Percentiles rank a stretch among this genome's conserved stretches.
Evolutionary conservation across 306 rosid species (phyloP).

Genomic region (Fagus sylvatica): DNA sequence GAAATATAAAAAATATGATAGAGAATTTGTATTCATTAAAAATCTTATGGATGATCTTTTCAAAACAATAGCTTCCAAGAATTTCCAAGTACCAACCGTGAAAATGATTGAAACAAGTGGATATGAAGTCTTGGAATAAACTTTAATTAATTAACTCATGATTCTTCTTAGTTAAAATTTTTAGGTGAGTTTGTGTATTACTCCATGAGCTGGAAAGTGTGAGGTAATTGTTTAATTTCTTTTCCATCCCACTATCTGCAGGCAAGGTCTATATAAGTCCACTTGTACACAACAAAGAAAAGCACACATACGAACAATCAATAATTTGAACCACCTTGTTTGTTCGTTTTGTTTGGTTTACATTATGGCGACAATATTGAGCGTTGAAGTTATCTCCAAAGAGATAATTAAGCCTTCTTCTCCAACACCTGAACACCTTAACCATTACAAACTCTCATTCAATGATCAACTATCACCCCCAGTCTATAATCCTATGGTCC

Average conservation of each 20-base stretch:
- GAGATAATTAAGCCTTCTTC: slow-evolving; percentile 42
- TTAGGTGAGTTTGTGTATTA: too few relatives aligned
- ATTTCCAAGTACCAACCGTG: too few relatives aligned
- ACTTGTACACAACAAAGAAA: neutral
- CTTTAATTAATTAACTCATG: too few relatives aligned
- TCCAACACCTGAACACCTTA: slow-evolving; percentile 37
- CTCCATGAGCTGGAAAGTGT: neutral
- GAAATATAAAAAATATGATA: too few relatives aligned
- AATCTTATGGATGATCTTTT: too few relatives aligned
- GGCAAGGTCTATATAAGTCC: neutral
- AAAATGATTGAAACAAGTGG: too few relatives aligned
- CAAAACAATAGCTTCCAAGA: too few relatives aligned
- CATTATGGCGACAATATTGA: too few relatives aligned
- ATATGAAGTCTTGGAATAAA: too few relatives aligned
- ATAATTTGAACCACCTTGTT: neutral
- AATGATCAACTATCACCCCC: slow-evolving; percentile 49
- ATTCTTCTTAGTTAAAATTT: too few relatives aligned
- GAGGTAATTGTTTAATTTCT: neutral
- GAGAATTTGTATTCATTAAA: too few relatives aligned
- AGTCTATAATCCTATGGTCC: slow-evolving; percentile 28
- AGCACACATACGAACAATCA: neutral
- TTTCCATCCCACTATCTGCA: too few relatives aligned
- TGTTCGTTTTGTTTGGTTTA: neutral
- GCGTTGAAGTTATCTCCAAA: slow-evolving; percentile 30
- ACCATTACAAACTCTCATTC: slow-evolving; percentile 46